phyloP scores from a whole-genome alignment of 2,329 filamentous ascomycete species.

The Cladophialophora carrionii region DNA sequence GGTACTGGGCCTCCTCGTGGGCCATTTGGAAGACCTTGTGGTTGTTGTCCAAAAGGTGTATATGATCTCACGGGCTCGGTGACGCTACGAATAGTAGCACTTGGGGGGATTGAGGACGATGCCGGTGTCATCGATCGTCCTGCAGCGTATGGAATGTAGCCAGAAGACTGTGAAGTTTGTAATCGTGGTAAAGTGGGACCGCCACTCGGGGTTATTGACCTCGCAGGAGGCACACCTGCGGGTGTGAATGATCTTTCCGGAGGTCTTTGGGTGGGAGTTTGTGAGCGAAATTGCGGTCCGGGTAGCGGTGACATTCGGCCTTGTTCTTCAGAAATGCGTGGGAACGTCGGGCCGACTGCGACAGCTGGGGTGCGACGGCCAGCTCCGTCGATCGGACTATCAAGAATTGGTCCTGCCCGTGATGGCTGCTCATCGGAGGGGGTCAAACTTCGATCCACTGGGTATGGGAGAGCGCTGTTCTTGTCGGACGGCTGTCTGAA shows the following conservation, averaged over 20 bases:
- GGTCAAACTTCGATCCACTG: constrained; percentile 30
- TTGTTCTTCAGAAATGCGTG: constrained; percentile 32
- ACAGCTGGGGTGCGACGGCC: constrained; percentile 31
- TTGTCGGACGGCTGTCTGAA: constrained; percentile 31
- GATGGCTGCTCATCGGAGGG: constrained; percentile 27
- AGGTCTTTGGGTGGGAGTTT: constrained; percentile 29
- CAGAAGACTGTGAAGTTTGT: constrained; percentile 24
- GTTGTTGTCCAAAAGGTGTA: constrained; percentile 23
- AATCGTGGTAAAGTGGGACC: constrained; percentile 31
- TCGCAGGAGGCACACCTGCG: constrained; percentile 19
- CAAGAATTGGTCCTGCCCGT: constrained; percentile 26
- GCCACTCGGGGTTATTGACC: constrained; percentile 29
- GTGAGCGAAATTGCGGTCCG: constrained; percentile 29
- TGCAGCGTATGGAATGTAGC: constrained; percentile 30
- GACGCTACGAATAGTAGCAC: constrained; percentile 25
- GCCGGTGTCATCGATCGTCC: constrained; percentile 32
- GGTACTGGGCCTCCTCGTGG: constrained; percentile 23
- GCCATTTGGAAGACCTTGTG: constrained; percentile 14
- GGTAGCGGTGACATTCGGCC: constrained; percentile 35
- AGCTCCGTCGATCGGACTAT: constrained; percentile 13
- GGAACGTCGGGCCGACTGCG: constrained; percentile 24
- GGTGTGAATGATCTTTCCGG: constrained; percentile 37
- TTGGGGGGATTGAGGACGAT: constrained; percentile 26
- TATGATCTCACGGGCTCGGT: constrained; percentile 26
- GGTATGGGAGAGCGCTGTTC: constrained; percentile 29